A percentile compares a stretch with the other conserved stretches of the same genome.
Conservation (phyloP, 305 asterid genomes). For the Fraxinus xanthoxyloides region DNA sequence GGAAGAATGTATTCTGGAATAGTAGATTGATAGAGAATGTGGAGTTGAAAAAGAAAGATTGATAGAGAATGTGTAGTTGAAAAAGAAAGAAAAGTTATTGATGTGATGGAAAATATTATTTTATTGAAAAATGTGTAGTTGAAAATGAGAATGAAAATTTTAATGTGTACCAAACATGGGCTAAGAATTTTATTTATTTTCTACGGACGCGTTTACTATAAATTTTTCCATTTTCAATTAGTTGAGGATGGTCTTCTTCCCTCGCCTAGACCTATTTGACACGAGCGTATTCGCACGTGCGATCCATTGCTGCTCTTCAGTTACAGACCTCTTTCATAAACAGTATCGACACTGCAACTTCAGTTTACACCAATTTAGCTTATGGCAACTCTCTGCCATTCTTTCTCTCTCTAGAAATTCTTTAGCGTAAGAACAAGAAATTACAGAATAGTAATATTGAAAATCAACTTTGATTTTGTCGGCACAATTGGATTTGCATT, state of each 20-base stretch:
- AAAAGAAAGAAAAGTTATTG: too few relatives aligned
- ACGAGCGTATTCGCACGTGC: neutral
- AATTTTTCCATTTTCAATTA: neutral
- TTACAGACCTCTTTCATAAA: neutral
- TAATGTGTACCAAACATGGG: too few relatives aligned
- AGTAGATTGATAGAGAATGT: too few relatives aligned
- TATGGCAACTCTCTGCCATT: neutral
- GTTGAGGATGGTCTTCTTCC: neutral
- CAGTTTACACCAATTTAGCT: neutral
- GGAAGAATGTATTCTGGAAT: too few relatives aligned
- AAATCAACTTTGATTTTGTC: conserved; percentile 3
- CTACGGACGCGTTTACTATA: neutral
- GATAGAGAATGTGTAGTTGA: too few relatives aligned
- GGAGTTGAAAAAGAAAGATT: too few relatives aligned
- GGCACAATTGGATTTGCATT: neutral
- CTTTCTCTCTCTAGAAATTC: neutral
- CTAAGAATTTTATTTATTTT: neutral
- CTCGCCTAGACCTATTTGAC: neutral
- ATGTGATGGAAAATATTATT: too few relatives aligned
- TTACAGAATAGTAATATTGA: neutral
- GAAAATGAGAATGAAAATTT: too few relatives aligned
- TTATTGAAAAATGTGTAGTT: too few relatives aligned
- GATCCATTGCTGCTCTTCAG: neutral
- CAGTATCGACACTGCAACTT: neutral
- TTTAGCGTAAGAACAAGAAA: neutral